These are phyloP conservation scores for Auriculariales sp. DNA, from an alignment of 768 basidiomycete genomes.

Conservation along the genomic window DNA sequence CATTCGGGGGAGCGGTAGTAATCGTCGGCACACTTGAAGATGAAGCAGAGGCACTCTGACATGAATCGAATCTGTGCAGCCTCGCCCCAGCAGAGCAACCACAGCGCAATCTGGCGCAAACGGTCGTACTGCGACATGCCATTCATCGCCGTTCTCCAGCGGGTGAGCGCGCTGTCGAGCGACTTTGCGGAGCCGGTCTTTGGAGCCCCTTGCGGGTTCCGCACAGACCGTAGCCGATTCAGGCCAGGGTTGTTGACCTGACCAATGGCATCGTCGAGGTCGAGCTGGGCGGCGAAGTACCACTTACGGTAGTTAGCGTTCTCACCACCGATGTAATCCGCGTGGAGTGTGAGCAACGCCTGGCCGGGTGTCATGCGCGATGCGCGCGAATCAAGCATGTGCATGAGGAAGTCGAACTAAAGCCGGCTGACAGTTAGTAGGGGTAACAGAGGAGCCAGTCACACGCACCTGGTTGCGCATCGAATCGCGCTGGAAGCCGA, in stretches of 20 bases:
- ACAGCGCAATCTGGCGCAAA: slow-evolving; percentile 89
- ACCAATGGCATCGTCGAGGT: slow-evolving; percentile 94
- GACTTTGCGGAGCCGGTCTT: slow-evolving; percentile 41
- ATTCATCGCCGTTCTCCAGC: slow-evolving; percentile 97
- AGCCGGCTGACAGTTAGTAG: slow-evolving; percentile 6
- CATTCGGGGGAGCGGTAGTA: slow-evolving; percentile 99
- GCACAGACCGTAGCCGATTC: slow-evolving; percentile 62
- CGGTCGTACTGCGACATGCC: slow-evolving; percentile 98
- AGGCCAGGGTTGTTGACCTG: slow-evolving; percentile 84
- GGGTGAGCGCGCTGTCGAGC: slow-evolving; percentile 70
- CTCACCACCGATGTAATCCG: slow-evolving; percentile 97
- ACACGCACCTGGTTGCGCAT: slow-evolving; percentile 82
- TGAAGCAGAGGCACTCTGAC: slow-evolving; percentile 95
- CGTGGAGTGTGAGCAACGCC: slow-evolving; percentile 87
- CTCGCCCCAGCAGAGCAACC: slow-evolving; percentile 94
- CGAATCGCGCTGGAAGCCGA: slow-evolving; percentile 91
- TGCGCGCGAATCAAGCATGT: slow-evolving; percentile 87
- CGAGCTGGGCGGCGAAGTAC: slow-evolving; percentile 99
- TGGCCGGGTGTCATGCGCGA: slow-evolving; percentile 96
- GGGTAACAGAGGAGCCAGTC: slow-evolving; percentile 7
- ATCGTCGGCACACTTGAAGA: slow-evolving; percentile 99
- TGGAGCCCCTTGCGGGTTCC: slow-evolving; percentile 39
- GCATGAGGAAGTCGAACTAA: slow-evolving; percentile 96
- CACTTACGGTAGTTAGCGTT: slow-evolving; percentile 99
- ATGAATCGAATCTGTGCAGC: slow-evolving; percentile 94